A percentile compares a stretch with the other conserved stretches of the same genome.
Evolutionary conservation across 2,329 filamentous ascomycete genomes (phyloP).

Genomic region (Furcasterigmium sp.): DNA sequence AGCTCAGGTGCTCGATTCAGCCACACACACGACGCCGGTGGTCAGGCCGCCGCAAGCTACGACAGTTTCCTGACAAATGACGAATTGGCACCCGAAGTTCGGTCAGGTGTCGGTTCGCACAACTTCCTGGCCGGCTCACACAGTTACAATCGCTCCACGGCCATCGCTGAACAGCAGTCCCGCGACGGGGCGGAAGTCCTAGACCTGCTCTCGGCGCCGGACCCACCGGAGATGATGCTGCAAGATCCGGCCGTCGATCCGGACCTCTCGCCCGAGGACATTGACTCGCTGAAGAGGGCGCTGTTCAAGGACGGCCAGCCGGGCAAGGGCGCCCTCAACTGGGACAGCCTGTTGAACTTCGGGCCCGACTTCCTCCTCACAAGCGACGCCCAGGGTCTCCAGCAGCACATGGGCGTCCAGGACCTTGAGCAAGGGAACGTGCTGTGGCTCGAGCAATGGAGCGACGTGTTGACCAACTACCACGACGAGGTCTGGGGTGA

Average conservation of each 20-base stretch:
- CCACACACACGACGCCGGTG: not conserved
- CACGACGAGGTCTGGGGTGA: conserved; percentile 67
- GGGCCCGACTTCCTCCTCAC: conserved; percentile 35
- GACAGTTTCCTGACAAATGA: not conserved
- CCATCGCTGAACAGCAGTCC: conserved; percentile 7
- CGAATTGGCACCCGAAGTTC: too few species aligned
- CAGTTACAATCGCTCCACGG: too few species aligned
- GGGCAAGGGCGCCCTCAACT: conserved; percentile 14
- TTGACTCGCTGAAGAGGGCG: conserved; percentile 14
- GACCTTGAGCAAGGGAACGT: conserved; percentile 32
- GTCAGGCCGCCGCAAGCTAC: not conserved
- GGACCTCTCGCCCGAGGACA: conserved; percentile 11
- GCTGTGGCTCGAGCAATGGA: conserved; percentile 51
- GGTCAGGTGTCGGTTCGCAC: too few species aligned
- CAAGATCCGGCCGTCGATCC: conserved; percentile 10
- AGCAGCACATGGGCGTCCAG: conserved; percentile 29
- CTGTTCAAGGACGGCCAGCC: conserved; percentile 16
- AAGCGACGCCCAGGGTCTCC: conserved; percentile 3
- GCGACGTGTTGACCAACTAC: conserved; percentile 49
- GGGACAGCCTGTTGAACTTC: conserved; percentile 46
- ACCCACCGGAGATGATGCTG: conserved; percentile 9
- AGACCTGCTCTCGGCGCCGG: conserved; percentile 8
- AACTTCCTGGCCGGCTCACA: too few species aligned
- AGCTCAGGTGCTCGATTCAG: not conserved
- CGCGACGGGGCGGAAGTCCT: conserved; percentile 11